A percentile compares a stretch with the other conserved stretches of the same genome.
These are phyloP conservation scores for Garcia nutans DNA, from an alignment of 345 rosid species.

Conservation along the genomic window DNA sequence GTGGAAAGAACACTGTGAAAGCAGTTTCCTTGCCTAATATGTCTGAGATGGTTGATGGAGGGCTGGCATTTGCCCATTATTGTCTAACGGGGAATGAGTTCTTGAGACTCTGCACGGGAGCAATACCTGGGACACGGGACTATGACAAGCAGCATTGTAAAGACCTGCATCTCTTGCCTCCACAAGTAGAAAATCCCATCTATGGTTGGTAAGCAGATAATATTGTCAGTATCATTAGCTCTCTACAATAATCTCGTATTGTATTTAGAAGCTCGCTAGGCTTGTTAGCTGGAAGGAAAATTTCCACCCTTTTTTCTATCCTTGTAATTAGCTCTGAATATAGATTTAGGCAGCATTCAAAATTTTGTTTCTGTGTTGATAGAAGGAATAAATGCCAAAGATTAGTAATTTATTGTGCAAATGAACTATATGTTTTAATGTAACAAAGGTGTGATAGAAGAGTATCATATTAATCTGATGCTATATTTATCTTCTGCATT, in stretches of 20 bases:
- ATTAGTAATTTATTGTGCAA: background rate
- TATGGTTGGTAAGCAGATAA: conserved; percentile 59
- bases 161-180: conserved; percentile 80
- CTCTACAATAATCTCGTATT: conserved; percentile 16
- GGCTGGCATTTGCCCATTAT: conserved; percentile 82
- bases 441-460: background rate
- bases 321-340: conserved; percentile 9
- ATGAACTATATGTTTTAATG: background rate
- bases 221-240: background rate
- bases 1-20: conserved; percentile 37
- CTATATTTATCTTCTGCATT: background rate
- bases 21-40: conserved; percentile 61
- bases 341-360: conserved; percentile 10
- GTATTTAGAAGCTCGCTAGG: conserved; percentile 20
- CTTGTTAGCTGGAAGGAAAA: conserved; percentile 10
- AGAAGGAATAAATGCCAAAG: conserved; percentile 16
- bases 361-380: conserved; percentile 12
- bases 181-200: conserved; percentile 76
- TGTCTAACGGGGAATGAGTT: conserved; percentile 87
- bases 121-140: conserved; percentile 77
- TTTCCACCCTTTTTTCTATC: background rate
- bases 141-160: conserved; percentile 81
- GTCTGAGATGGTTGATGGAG: conserved; percentile 69
- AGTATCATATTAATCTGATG: background rate
- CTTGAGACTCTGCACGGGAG: conserved; percentile 77